Evolutionary conservation across 768 basidiomycete species (phyloP).

Genomic region (Termitomyces sp.): DNA sequence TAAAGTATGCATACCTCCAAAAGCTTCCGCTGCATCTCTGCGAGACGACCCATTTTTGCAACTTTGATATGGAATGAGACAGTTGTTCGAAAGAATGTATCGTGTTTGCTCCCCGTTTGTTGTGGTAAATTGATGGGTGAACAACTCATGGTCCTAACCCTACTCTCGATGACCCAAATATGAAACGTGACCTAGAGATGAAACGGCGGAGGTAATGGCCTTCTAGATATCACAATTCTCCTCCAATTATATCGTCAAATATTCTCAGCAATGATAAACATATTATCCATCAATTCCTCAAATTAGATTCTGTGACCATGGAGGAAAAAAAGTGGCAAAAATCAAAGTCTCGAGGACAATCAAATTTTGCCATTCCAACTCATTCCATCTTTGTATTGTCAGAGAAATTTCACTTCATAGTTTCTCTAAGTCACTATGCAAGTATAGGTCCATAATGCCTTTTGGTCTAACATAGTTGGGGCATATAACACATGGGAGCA

Average conservation of each 20-base stretch:
- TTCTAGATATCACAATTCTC: neutral
- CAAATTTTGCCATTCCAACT: neutral
- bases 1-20: conserved; percentile 30
- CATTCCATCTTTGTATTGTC: neutral
- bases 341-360: neutral
- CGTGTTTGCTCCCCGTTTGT: conserved; percentile 14
- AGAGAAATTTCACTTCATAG: too few relatives aligned
- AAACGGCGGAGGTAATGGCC: neutral
- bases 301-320: neutral
- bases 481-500: too few relatives aligned
- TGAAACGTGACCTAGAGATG: too few relatives aligned
- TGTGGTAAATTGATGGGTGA: conserved; percentile 5
- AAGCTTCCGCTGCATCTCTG: conserved; percentile 98
- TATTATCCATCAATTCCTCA: neutral
- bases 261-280: neutral
- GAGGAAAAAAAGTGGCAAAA: neutral
- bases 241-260: neutral
- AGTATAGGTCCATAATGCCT: too few relatives aligned
- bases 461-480: too few relatives aligned
- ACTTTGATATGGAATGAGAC: neutral
- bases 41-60: conserved; percentile 81
- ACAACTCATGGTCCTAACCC: neutral
- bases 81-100: conserved; percentile 10
- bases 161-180: too few relatives aligned
- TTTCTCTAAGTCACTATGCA: too few relatives aligned